These are phyloP conservation scores for Trichoderma aggressivum DNA, from an alignment of 2,329 filamentous ascomycete species.

Conservation along the genomic window DNA sequence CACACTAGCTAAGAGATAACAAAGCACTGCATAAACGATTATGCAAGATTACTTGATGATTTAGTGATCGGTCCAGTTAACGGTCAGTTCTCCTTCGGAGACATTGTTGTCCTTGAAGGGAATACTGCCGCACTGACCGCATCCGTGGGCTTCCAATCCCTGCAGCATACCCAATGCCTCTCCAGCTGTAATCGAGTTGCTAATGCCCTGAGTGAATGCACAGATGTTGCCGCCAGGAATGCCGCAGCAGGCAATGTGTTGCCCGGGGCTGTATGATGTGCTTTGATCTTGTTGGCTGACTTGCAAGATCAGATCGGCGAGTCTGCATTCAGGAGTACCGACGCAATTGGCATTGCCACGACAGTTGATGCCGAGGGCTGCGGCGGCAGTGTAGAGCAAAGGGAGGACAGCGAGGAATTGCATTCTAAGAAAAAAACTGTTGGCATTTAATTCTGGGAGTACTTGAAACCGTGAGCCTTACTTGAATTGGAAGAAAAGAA, in stretches of 20 bases:
- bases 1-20: background rate
- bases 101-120: slow-evolving; percentile 19
- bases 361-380: slow-evolving; percentile 17
- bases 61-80: slow-evolving; percentile 11
- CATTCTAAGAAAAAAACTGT: background rate
- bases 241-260: slow-evolving; percentile 18
- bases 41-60: background rate
- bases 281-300: slow-evolving; percentile 11
- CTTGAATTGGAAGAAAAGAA: background rate
- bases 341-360: slow-evolving; percentile 15
- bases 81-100: slow-evolving; percentile 8
- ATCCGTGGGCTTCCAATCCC: background rate
- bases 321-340: slow-evolving; percentile 12
- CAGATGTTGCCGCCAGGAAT: slow-evolving; percentile 15
- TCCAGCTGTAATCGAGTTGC: slow-evolving; percentile 11
- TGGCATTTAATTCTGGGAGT: background rate
- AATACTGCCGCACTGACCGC: slow-evolving; percentile 16
- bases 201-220: slow-evolving; percentile 10
- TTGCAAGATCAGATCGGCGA: slow-evolving; percentile 16
- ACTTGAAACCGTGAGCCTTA: background rate
- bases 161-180: slow-evolving; percentile 16
- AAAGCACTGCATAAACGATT: background rate
- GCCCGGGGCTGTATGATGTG: background rate
- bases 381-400: background rate
- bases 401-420: slow-evolving; percentile 4